phyloP scores from a whole-genome alignment of 768 basidiomycete species.

The Xerocomus spinulosus region DNA sequence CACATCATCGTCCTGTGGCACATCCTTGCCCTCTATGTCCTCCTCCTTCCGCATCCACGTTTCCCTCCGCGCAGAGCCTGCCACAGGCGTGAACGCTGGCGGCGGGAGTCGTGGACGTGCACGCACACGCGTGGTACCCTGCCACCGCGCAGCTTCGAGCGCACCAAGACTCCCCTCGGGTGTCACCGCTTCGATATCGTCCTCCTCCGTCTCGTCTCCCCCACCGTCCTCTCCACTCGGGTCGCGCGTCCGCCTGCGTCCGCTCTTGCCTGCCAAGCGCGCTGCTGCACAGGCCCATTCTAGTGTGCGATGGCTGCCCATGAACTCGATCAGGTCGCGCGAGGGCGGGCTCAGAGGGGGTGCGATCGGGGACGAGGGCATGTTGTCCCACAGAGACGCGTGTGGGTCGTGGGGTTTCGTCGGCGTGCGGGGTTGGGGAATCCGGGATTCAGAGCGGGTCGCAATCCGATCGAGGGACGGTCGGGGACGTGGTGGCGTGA shows the following conservation, averaged over 20 bases:
- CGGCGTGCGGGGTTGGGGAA: constrained; percentile 28
- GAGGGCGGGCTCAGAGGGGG: constrained; percentile 31
- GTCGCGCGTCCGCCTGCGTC: constrained; percentile 11
- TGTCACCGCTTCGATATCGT: constrained; percentile 61
- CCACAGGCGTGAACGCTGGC: not conserved
- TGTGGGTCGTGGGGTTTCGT: constrained; percentile 27
- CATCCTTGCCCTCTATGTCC: constrained; percentile 6
- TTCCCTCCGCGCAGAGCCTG: not conserved
- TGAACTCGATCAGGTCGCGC: constrained; percentile 27
- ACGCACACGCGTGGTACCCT: not conserved
- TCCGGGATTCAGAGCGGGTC: constrained; percentile 28
- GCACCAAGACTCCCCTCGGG: constrained; percentile 49
- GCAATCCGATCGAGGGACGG: constrained; percentile 33
- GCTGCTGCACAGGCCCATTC: constrained; percentile 41
- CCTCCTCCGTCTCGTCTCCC: constrained; percentile 56
- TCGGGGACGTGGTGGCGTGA: constrained; percentile 27
- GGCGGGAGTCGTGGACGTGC: constrained; percentile 3
- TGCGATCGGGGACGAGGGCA: constrained; percentile 43
- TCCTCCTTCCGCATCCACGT: constrained; percentile 1
- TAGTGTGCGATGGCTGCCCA: constrained; percentile 25
- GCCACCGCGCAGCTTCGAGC: constrained; percentile 40
- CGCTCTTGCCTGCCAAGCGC: constrained; percentile 44
- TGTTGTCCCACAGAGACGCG: constrained; percentile 31
- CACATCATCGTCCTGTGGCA: constrained; percentile 54
- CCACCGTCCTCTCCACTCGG: constrained; percentile 19